Conservation (phyloP, 78 protist genomes). For the Protostelium mycophagum region DNA sequence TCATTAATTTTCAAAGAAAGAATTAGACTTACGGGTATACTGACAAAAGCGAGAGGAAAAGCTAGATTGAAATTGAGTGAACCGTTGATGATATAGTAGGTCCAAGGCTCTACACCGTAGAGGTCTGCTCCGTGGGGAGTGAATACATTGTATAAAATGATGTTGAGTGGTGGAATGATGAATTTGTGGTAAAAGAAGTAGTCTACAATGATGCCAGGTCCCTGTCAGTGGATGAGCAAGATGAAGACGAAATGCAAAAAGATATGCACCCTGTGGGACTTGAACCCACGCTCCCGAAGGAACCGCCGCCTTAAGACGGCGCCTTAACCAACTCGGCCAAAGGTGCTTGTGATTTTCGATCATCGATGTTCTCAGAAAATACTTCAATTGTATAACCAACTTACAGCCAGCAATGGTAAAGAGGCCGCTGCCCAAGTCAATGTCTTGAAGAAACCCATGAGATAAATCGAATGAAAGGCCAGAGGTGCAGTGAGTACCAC, state of each 20-base stretch:
- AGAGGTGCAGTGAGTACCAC: constrained; percentile 47
- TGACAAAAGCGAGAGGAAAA: constrained; percentile 30
- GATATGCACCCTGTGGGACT: too few species aligned
- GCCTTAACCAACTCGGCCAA: too few species aligned
- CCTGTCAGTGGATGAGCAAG: background rate
- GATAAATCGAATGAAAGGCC: constrained; percentile 26
- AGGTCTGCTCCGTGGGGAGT: constrained; percentile 22
- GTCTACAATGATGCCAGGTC: constrained; percentile 64
- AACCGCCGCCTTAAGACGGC: too few species aligned
- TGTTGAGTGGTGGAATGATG: constrained; percentile 56
- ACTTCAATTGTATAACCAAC: too few species aligned
- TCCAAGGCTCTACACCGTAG: constrained; percentile 67
- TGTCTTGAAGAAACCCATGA: constrained; percentile 20
- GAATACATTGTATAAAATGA: constrained; percentile 61
- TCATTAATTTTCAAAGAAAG: background rate
- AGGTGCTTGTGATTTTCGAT: too few species aligned
- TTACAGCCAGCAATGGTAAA: background rate
- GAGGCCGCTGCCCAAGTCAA: constrained; percentile 20
- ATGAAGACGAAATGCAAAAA: too few species aligned
- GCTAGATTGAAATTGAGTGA: constrained; percentile 65
- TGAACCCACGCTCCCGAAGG: too few species aligned
- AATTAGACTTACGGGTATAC: constrained; percentile 5
- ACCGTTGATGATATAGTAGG: constrained; percentile 55
- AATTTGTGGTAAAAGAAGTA: constrained; percentile 36
- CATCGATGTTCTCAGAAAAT: too few species aligned